phyloP scores from a whole-genome alignment of 768 basidiomycete genomes.

The Rhodotorula taiwanensis region DNA sequence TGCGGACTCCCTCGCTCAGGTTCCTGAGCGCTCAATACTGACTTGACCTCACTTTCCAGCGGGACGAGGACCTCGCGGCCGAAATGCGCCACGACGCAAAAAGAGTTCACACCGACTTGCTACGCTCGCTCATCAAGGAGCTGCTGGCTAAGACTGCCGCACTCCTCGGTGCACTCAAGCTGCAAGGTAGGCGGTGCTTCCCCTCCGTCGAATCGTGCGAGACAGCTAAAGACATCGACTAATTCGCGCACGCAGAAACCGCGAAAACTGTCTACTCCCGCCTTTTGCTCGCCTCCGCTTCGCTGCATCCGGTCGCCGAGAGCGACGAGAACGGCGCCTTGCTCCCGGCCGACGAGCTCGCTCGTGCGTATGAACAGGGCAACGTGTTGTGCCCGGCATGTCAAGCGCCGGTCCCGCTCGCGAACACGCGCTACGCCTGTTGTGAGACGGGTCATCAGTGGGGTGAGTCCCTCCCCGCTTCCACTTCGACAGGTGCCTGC shows the following conservation, averaged over 20 bases:
- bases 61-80: background rate
- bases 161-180: background rate
- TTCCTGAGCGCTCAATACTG: no score
- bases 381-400: constrained; percentile 13
- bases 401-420: constrained; percentile 7
- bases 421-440: background rate
- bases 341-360: constrained; percentile 10
- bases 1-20: no score
- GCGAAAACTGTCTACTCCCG: background rate
- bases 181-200: background rate
- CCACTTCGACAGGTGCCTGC: background rate
- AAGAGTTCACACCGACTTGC: background rate
- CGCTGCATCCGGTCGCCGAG: background rate
- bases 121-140: background rate
- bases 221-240: no score
- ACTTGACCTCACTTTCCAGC: no score
- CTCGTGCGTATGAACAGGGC: background rate
- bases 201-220: no score
- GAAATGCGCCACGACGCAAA: background rate
- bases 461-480: constrained; percentile 4
- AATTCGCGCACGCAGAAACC: no score
- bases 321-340: background rate
- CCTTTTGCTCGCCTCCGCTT: constrained; percentile 13
- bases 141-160: background rate
- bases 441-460: constrained; percentile 16